Conservation (phyloP, 2,329 filamentous ascomycete genomes). For the Colletotrichum kahawae region DNA sequence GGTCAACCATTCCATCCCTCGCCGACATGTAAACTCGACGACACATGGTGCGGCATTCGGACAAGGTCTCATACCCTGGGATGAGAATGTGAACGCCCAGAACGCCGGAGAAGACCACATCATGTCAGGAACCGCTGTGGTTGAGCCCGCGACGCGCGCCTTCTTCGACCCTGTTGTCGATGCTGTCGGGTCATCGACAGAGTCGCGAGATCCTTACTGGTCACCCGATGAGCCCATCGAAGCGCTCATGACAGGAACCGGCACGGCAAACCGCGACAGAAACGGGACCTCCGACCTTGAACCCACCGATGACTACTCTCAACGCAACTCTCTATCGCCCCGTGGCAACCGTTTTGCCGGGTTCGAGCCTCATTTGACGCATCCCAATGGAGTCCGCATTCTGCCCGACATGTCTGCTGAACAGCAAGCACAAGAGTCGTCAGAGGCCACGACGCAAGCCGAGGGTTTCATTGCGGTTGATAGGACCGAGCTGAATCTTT, state of each 20-base stretch:
- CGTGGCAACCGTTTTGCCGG: conserved; percentile 12
- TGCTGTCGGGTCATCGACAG: background rate
- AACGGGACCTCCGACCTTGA: background rate
- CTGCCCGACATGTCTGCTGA: conserved; percentile 39
- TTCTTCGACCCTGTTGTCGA: background rate
- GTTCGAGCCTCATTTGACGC: conserved; percentile 35
- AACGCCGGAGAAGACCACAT: background rate
- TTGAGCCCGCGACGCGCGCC: background rate
- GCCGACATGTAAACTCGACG: background rate
- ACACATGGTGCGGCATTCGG: background rate
- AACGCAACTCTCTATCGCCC: background rate
- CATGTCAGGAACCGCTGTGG: background rate
- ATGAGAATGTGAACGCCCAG: background rate
- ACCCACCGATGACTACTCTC: background rate
- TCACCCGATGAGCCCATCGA: background rate
- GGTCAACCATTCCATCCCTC: background rate
- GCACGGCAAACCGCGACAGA: background rate
- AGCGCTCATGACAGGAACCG: background rate
- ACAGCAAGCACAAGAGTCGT: conserved; percentile 40
- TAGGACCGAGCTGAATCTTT: conserved; percentile 29
- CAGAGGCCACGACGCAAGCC: conserved; percentile 39
- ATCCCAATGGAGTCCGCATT: conserved; percentile 41
- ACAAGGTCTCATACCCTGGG: background rate
- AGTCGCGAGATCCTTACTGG: background rate
- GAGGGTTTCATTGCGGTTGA: conserved; percentile 41